Evolutionary conservation across 108 stramenopile genomes (phyloP).

Genomic region (Chaetoceros tenuissimus): DNA sequence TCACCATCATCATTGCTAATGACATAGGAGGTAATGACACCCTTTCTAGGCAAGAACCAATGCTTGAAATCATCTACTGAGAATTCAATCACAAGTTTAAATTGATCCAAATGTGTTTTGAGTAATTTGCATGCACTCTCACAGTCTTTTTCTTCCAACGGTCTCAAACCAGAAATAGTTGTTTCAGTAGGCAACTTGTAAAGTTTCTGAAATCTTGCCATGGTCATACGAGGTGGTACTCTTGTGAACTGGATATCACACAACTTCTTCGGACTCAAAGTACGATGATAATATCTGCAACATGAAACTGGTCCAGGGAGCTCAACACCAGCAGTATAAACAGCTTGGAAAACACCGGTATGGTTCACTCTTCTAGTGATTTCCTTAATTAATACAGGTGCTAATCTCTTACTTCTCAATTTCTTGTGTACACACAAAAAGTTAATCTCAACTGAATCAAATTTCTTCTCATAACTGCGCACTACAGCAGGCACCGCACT

Average conservation of each 20-base stretch:
- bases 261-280: constrained; percentile 92
- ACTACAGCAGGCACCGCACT: constrained; percentile 87
- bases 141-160: constrained; percentile 81
- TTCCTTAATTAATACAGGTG: constrained; percentile 99
- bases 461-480: constrained; percentile 29
- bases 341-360: constrained; percentile 90
- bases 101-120: constrained; percentile 69
- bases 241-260: constrained; percentile 91
- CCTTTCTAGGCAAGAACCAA: constrained; percentile 90
- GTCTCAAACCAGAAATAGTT: constrained; percentile 32
- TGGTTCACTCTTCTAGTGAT: constrained; percentile 95
- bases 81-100: constrained; percentile 73
- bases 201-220: constrained; percentile 86
- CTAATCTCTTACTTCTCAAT: constrained; percentile 91
- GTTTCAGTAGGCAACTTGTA: constrained; percentile 68
- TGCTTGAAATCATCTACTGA: constrained; percentile 86
- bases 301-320: constrained; percentile 89
- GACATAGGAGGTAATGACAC: constrained; percentile 91
- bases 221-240: constrained; percentile 82
- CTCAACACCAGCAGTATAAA: constrained; percentile 97
- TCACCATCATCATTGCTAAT: constrained; percentile 40
- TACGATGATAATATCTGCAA: constrained; percentile 93
- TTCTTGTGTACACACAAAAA: constrained; percentile 99
- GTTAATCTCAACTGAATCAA: constrained; percentile 91
- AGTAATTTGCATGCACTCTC: constrained; percentile 68